Percentiles rank a stretch among this genome's conserved stretches.
Evolutionary conservation across 805 yeast species (phyloP).

Genomic region (Lachancea thermotolerans): DNA sequence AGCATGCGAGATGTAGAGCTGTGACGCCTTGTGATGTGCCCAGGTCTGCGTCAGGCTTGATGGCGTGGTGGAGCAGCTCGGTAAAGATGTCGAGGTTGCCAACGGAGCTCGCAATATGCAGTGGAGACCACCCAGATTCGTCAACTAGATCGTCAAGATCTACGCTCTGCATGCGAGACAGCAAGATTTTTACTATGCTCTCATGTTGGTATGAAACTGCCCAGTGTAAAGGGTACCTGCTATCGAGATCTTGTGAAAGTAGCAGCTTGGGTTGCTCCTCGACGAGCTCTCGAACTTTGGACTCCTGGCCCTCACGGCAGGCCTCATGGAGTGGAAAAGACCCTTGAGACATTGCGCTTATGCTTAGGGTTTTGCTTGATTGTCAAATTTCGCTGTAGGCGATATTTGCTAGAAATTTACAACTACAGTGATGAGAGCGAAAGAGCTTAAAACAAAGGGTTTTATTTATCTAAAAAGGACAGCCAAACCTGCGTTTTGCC

Average conservation of each 20-base stretch:
- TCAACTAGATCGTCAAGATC: conserved; percentile 68
- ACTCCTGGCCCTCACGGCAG: conserved; percentile 52
- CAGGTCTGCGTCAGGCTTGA: conserved; percentile 50
- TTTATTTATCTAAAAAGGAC: no score
- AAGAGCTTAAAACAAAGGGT: no score
- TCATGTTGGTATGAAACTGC: conserved; percentile 61
- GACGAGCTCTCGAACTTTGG: conserved; percentile 46
- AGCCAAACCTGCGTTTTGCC: no score
- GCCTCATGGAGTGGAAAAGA: conserved; percentile 48
- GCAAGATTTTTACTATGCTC: conserved; percentile 41
- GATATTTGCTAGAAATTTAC: no score
- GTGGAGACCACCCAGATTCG: conserved; percentile 80
- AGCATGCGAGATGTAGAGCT: conserved; percentile 66
- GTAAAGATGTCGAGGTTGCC: conserved; percentile 54
- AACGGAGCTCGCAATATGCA: conserved; percentile 74
- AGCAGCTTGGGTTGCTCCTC: conserved; percentile 44
- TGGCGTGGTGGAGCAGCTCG: conserved; percentile 44
- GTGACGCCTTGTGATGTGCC: conserved; percentile 68
- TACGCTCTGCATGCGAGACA: conserved; percentile 32
- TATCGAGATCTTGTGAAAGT: conserved; percentile 55
- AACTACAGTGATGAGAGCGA: no score
- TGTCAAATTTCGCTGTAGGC: no score
- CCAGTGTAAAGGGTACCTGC: conserved; percentile 83
- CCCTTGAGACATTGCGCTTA: not conserved
- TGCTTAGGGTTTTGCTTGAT: not conserved